These are phyloP conservation scores for Cucurbita maxima DNA, from an alignment of 306 rosid genomes.

Conservation along the genomic window DNA sequence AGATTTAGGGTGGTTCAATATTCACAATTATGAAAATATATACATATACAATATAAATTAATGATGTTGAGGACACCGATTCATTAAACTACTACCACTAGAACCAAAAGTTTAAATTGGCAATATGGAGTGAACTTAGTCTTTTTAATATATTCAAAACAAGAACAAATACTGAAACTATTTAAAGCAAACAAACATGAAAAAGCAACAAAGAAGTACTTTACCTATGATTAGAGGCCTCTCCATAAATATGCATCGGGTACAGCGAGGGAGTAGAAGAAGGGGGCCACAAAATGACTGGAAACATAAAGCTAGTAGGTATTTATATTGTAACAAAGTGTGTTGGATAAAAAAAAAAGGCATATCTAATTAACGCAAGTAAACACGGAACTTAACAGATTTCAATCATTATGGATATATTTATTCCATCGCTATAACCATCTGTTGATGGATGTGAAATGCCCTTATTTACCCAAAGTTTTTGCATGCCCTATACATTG, in stretches of 20 bases:
- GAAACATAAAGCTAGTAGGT: slow-evolving; percentile 11
- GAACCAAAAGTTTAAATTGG: neutral
- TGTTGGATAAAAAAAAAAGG: neutral
- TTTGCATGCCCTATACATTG: neutral
- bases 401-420: neutral
- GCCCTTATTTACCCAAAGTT: neutral
- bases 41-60: neutral
- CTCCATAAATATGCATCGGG: slow-evolving; percentile 84
- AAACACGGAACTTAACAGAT: neutral
- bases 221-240: slow-evolving; percentile 95
- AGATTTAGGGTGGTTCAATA: neutral
- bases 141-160: neutral
- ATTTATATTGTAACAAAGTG: neutral
- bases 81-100: neutral
- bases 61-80: neutral
- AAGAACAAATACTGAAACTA: neutral
- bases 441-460: neutral
- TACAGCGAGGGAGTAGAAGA: slow-evolving; percentile 67
- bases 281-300: slow-evolving; percentile 94
- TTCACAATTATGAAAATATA: neutral
- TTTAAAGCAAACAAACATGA: neutral
- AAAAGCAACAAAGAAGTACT: slow-evolving; percentile 1
- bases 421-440: neutral
- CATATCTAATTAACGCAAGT: neutral
- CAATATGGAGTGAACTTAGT: neutral